These are phyloP conservation scores for Pelargonium nanum DNA, from an alignment of 345 rosid genomes.

Conservation along the genomic window DNA sequence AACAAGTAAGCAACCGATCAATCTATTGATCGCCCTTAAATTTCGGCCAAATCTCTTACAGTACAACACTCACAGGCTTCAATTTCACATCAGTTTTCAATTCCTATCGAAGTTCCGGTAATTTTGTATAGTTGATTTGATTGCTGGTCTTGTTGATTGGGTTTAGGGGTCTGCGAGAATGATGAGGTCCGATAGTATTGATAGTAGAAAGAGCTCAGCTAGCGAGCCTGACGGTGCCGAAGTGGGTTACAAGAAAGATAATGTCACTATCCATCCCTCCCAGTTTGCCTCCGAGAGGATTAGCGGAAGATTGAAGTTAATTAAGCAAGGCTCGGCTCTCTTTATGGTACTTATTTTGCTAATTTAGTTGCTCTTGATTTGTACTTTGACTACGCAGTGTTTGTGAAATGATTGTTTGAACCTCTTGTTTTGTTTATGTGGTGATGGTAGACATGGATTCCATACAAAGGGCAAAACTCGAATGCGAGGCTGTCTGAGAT, in stretches of 20 bases:
- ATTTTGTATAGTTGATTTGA: background rate
- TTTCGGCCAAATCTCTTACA: background rate
- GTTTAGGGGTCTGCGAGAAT: constrained; percentile 62
- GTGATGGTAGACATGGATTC: constrained; percentile 71
- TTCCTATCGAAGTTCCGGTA: background rate
- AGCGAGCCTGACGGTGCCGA: constrained; percentile 64
- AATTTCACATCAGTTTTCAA: background rate
- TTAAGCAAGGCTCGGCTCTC: constrained; percentile 64
- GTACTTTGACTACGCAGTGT: background rate
- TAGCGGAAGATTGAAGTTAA: constrained; percentile 80
- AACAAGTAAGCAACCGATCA: constrained; percentile 37
- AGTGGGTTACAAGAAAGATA: constrained; percentile 59
- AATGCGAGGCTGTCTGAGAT: constrained; percentile 63
- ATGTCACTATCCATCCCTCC: constrained; percentile 85
- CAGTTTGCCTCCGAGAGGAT: constrained; percentile 87
- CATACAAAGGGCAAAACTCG: constrained; percentile 69
- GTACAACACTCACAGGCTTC: background rate
- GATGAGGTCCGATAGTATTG: constrained; percentile 48
- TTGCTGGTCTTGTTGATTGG: background rate
- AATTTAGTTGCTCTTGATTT: background rate
- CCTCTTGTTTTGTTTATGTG: background rate
- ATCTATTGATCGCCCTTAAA: background rate
- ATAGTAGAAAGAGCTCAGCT: constrained; percentile 34
- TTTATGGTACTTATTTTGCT: constrained; percentile 39
- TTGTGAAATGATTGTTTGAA: too few relatives aligned